These are phyloP conservation scores for Didymella pomorum DNA, from an alignment of 2,329 filamentous ascomycete genomes.

Conservation along the genomic window DNA sequence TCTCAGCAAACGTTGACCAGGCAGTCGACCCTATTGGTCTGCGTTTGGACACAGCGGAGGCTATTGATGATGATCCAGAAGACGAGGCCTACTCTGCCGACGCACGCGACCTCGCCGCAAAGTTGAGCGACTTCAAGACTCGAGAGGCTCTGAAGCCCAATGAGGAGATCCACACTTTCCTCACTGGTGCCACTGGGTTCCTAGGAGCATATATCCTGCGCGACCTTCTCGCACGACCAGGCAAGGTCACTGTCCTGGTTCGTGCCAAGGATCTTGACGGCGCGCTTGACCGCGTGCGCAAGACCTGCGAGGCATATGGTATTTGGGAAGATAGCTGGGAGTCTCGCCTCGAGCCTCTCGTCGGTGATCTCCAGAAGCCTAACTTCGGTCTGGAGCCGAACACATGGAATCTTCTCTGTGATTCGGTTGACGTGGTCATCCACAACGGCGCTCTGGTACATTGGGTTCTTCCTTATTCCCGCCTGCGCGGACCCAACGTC, in stretches of 20 bases:
- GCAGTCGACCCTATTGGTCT: slow-evolving; percentile 59
- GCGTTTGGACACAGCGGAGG: slow-evolving; percentile 51
- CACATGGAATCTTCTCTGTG: slow-evolving; percentile 70
- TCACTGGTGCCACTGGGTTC: slow-evolving; percentile 92
- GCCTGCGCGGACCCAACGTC: slow-evolving; percentile 78
- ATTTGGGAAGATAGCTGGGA: slow-evolving; percentile 78
- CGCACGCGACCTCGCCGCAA: slow-evolving; percentile 59
- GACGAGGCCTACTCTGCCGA: slow-evolving; percentile 64
- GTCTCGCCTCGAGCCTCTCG: slow-evolving; percentile 69
- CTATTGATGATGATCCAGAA: slow-evolving; percentile 56
- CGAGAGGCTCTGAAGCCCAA: slow-evolving; percentile 52
- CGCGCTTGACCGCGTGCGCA: slow-evolving; percentile 70
- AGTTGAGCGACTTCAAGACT: slow-evolving; percentile 54
- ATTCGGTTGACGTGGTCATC: slow-evolving; percentile 72
- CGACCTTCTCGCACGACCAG: slow-evolving; percentile 72
- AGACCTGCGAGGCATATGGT: slow-evolving; percentile 77
- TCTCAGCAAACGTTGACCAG: slow-evolving; percentile 62
- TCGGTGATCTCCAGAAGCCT: slow-evolving; percentile 77
- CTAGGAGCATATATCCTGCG: slow-evolving; percentile 80
- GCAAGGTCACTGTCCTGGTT: slow-evolving; percentile 77
- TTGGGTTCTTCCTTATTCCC: slow-evolving; percentile 81
- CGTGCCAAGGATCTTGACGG: slow-evolving; percentile 69
- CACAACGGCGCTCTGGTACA: slow-evolving; percentile 79
- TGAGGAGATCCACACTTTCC: slow-evolving; percentile 69
- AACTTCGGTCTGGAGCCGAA: slow-evolving; percentile 74